Evolutionary conservation across 192 early-diverging fungal genomes (phyloP).

Genomic region (Gaertneriomyces semiglobifer): DNA sequence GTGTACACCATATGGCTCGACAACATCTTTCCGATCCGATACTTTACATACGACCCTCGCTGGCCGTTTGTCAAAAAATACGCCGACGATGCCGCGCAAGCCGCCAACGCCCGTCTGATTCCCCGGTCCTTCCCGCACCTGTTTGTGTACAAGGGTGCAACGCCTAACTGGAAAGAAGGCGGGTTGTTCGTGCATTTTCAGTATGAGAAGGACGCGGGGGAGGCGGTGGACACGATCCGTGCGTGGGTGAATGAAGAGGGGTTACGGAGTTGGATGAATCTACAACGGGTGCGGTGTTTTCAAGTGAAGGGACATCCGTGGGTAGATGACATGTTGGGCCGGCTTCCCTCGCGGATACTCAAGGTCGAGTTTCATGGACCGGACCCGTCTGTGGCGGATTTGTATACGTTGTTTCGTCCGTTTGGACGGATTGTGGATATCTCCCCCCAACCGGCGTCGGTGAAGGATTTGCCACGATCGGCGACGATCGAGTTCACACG

Average conservation of each 20-base stretch:
- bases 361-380: conserved; percentile 75
- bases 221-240: conserved; percentile 46
- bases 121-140: conserved; percentile 27
- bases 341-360: conserved; percentile 38
- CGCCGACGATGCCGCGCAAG: conserved; percentile 23
- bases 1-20: conserved; percentile 53
- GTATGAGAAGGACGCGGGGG: conserved; percentile 40
- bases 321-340: conserved; percentile 50
- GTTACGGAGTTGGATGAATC: conserved; percentile 64
- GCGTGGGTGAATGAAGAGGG: conserved; percentile 53
- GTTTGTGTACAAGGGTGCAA: conserved; percentile 39
- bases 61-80: conserved; percentile 30
- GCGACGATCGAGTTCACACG: conserved; percentile 77
- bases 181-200: conserved; percentile 44
- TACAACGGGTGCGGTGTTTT: conserved; percentile 44
- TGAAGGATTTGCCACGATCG: conserved; percentile 74
- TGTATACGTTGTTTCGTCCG: conserved; percentile 70
- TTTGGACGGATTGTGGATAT: conserved; percentile 86
- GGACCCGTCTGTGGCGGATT: conserved; percentile 60
- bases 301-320: conserved; percentile 35
- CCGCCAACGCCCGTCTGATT: conserved; percentile 34
- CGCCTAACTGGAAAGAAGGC: conserved; percentile 45
- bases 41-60: conserved; percentile 40
- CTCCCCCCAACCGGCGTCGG: conserved; percentile 51
- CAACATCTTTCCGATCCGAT: conserved; percentile 45